Evolutionary conservation across 352 stramenopile genomes (phyloP), one percentile per base, ranked within the genome.

Genomic region (Globisporangium irregulare): DNA sequence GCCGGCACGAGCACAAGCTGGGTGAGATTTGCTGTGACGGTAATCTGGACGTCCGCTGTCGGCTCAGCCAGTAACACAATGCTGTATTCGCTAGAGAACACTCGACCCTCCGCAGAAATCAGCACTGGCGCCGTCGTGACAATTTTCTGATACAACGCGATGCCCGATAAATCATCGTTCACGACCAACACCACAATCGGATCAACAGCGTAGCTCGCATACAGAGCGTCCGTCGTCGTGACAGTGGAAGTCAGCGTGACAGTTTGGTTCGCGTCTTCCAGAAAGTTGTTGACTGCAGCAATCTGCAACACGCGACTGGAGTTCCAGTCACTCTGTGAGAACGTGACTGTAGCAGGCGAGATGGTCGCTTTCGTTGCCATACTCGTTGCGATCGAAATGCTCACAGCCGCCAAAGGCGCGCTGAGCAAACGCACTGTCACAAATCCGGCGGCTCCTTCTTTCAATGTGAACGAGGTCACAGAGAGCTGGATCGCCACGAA

Each of bases 151-250:
- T 82, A 89, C 4, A 87, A 34, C 6, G 72, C 59, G 29, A 91
- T 72, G 1, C 73, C 69, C 1, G 83, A 85, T 1, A 59, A 63
- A 34, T 91, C 83, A 50, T 89, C 81, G 27, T 91, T 89, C 2
- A 79, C 20, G 32, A 90, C 73, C 41, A 82, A 72, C 15, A 91
- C 74, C 5, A 65, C 59, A 12, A 85, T 18, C 6, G 68, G 38
- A 10, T 60, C 59, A 8, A 82, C 48, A 1, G 38, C 2, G 22
- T 73, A 79, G 0, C 43, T 54, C 0, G 68, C 62, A 55, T 91
- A 89, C 4, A 85, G 10, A 0, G 60, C 18, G 60, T 91, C 83
- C 0, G 29, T 75, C 7, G 79, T 84, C 0, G 53, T 63, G 22
- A 84, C 70, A 2, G 70, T 65, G 3, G 68, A 53, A 1, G 59